Evolutionary conservation across 257 asterid genomes (phyloP).

Genomic region (Penstemon eatonii): DNA sequence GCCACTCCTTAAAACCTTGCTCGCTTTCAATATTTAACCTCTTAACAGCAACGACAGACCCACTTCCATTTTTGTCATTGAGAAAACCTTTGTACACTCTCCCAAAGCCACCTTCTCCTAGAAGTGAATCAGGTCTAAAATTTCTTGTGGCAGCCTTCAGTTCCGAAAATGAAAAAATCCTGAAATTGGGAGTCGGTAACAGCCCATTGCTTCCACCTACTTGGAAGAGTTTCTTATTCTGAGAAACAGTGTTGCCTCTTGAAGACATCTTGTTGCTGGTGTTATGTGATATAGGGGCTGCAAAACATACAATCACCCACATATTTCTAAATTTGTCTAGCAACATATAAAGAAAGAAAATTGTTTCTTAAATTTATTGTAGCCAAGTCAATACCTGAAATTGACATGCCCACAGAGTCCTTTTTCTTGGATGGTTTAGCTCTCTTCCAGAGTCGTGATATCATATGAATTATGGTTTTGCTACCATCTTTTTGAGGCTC

Average conservation of each 20-base stretch:
- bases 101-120: constrained; percentile 98
- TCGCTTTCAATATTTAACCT: constrained; percentile 64
- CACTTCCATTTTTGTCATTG: constrained; percentile 48
- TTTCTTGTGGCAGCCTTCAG: constrained; percentile 69
- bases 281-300: constrained; percentile 43
- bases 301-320: constrained; percentile 28
- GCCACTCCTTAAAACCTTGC: constrained; percentile 87
- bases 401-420: constrained; percentile 4
- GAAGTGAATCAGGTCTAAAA: constrained; percentile 66
- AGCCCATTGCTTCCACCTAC: constrained; percentile 35
- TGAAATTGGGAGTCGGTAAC: constrained; percentile 58
- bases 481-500: constrained; percentile 27
- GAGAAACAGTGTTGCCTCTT: constrained; percentile 28
- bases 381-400: constrained; percentile 37
- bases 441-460: constrained; percentile 34
- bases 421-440: constrained; percentile 29
- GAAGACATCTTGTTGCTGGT: constrained; percentile 34
- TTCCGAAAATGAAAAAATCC: constrained; percentile 57
- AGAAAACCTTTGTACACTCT: constrained; percentile 91
- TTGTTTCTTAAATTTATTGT: not conserved
- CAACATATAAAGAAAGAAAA: constrained; percentile 10
- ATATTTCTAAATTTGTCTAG: constrained; percentile 10
- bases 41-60: constrained; percentile 72
- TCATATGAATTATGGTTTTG: constrained; percentile 29
- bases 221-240: constrained; percentile 36